phyloP scores from a whole-genome alignment of 1,139 yeast genomes.

The Diutina pseudorugosa region DNA sequence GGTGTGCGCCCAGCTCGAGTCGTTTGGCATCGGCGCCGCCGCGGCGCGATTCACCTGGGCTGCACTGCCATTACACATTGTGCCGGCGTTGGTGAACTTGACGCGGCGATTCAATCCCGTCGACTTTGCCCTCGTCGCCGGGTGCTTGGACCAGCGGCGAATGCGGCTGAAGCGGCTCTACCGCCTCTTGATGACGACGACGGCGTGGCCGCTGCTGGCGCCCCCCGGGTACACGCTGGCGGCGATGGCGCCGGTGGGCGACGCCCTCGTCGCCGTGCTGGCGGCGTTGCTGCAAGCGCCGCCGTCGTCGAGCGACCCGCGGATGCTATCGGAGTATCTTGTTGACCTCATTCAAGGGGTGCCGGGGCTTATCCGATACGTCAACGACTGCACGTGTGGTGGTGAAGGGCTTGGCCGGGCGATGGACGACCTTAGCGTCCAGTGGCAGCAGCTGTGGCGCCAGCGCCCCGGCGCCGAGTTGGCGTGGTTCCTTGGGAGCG shows the following conservation, averaged over 20 bases:
- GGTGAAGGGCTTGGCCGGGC: neutral
- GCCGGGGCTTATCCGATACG: neutral
- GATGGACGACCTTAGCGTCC: neutral
- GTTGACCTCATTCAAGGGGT: neutral
- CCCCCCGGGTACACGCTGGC: neutral
- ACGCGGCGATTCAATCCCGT: neutral
- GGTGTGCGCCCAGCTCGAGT: neutral
- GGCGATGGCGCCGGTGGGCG: neutral
- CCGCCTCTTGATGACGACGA: neutral
- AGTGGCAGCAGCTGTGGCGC: neutral
- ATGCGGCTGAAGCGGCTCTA: neutral
- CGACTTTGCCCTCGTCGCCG: neutral
- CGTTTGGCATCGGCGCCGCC: neutral
- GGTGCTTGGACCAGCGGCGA: neutral
- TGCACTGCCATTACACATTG: neutral
- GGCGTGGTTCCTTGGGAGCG: neutral
- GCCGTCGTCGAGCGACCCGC: neutral
- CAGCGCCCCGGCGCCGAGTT: neutral
- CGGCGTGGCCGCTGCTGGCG: neutral
- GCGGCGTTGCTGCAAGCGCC: neutral
- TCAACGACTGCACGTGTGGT: neutral
- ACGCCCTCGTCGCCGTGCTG: neutral
- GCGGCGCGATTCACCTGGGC: neutral
- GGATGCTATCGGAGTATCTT: neutral
- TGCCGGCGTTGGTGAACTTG: neutral